phyloP scores from a whole-genome alignment of 306 rosid genomes.

The Hippophae gyantsensis region DNA sequence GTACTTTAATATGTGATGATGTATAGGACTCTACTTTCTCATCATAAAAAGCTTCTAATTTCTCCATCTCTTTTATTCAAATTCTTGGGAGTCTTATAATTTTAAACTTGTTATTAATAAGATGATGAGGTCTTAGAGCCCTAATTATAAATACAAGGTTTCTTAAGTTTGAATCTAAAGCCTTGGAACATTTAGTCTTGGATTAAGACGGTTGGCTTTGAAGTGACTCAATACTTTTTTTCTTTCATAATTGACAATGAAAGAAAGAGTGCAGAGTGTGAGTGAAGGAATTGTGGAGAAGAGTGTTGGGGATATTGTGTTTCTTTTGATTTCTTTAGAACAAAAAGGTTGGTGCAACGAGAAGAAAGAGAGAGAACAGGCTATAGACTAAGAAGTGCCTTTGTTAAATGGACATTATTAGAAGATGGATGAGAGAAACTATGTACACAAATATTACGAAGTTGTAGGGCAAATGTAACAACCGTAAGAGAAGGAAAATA shows the following conservation, averaged over 20 bases:
- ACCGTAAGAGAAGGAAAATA: too few species aligned
- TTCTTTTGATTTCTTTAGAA: slow-evolving; percentile 18
- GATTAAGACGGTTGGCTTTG: slow-evolving; percentile 54
- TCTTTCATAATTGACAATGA: slow-evolving; percentile 44
- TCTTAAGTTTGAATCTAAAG: slow-evolving; percentile 51
- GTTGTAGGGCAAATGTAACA: too few species aligned
- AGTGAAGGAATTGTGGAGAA: slow-evolving; percentile 27
- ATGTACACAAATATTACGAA: too few species aligned
- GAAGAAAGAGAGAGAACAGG: slow-evolving; percentile 15
- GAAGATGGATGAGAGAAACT: too few species aligned
- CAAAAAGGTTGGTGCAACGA: slow-evolving; percentile 27
- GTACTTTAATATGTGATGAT: too few species aligned
- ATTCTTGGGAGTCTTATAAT: slow-evolving; percentile 7
- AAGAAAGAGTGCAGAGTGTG: slow-evolving; percentile 29
- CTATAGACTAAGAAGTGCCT: slow-evolving; percentile 14
- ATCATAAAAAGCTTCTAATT: slow-evolving; percentile 13
- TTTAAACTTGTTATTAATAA: slow-evolving; percentile 12
- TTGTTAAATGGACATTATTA: not conserved
- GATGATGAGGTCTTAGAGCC: slow-evolving; percentile 16
- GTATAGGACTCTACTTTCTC: not conserved
- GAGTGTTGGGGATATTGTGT: slow-evolving; percentile 8
- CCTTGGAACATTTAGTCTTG: slow-evolving; percentile 30
- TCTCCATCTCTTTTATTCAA: slow-evolving; percentile 20
- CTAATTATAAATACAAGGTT: slow-evolving; percentile 34
- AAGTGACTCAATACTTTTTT: slow-evolving; percentile 47